These are phyloP conservation scores for Lanmaoa pseudosensibilis DNA, from an alignment of 768 basidiomycete genomes.

Conservation along the genomic window DNA sequence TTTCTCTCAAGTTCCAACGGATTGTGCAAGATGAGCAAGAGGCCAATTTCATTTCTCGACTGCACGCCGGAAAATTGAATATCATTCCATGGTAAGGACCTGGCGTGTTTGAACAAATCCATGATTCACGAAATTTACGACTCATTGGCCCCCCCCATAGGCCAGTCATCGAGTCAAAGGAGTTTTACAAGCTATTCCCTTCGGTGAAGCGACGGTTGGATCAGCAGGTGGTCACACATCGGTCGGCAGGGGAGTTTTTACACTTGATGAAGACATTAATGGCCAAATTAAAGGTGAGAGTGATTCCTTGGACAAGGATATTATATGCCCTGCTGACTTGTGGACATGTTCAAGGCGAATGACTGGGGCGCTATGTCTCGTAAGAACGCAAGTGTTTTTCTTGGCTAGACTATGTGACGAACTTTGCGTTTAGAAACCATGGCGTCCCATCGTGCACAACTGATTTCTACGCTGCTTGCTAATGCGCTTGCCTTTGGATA, in stretches of 20 bases:
- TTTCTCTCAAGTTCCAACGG: constrained; percentile 55
- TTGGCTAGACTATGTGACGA: neutral
- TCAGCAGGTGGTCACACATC: constrained; percentile 48
- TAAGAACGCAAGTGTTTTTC: constrained; percentile 27
- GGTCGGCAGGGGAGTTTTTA: constrained; percentile 53
- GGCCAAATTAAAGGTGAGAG: constrained; percentile 63
- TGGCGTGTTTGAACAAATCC: neutral
- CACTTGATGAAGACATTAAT: constrained; percentile 60
- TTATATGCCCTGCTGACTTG: neutral
- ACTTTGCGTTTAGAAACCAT: constrained; percentile 41
- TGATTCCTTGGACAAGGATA: neutral
- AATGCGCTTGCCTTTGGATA: constrained; percentile 50
- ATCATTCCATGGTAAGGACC: constrained; percentile 55
- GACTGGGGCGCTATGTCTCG: constrained; percentile 68
- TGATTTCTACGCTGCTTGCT: constrained; percentile 42
- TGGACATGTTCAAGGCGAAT: constrained; percentile 42
- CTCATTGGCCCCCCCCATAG: neutral
- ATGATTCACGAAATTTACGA: neutral
- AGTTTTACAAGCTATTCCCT: constrained; percentile 59
- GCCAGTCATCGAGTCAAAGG: constrained; percentile 61
- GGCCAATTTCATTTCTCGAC: constrained; percentile 59
- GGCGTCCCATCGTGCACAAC: constrained; percentile 47
- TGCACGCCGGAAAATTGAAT: constrained; percentile 53
- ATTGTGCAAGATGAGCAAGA: constrained; percentile 64
- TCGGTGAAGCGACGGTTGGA: constrained; percentile 48